Evolutionary conservation across 768 basidiomycete genomes (phyloP), one percentile per base, ranked within the genome.

Genomic region (Sarcodon aspratus): DNA sequence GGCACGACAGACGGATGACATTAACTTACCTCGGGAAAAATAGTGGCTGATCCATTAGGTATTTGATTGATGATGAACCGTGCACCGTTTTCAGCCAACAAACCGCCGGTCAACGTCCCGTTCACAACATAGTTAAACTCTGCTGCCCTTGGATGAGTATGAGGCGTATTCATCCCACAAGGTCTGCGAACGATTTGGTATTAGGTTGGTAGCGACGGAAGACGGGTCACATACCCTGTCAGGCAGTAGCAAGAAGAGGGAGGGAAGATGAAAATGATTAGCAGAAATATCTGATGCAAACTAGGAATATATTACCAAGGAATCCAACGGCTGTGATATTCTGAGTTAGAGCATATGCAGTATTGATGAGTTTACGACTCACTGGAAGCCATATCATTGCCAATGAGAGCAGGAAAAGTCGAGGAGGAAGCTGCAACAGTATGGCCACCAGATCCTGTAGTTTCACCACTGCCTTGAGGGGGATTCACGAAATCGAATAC

Each of bases 151-250:
- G 63, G 63, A 46, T 66, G 66, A 6, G 57, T 60, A 52, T 67
- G 66, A 10, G 66, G 65, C 6, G 62, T 65, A 60, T 67, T 65
- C 61, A 63, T 57, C 7, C 60, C 61, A 48, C 63, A 64, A 3
- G 61, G 61, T 15, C 45, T 35, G 15, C 5, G 5, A 17, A 11
- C 18, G 8, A 10, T 3, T 11, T 44, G 11, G 43, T 21, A 11
- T 17, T 18, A 44, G 33, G 17, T 11, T 11, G 12, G 7, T 21
- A 44, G 43, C 21, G 21, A 27, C 3, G 21, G 21, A 27, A 27
- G 21, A 27, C 2, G 2, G 21, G 21, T 27, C 21, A 38, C 17
- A 38, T 17, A 38, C 37, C n/a, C 13, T 38, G 5, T n/a, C 13
- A 34, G 45, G 12, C 7, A 6, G 45, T n/a, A 34, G 31, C 7